Evolutionary conservation across 2,329 filamentous ascomycete genomes (phyloP), one percentile per base, ranked within the genome.

Genomic region (Trichophyton equinum): DNA sequence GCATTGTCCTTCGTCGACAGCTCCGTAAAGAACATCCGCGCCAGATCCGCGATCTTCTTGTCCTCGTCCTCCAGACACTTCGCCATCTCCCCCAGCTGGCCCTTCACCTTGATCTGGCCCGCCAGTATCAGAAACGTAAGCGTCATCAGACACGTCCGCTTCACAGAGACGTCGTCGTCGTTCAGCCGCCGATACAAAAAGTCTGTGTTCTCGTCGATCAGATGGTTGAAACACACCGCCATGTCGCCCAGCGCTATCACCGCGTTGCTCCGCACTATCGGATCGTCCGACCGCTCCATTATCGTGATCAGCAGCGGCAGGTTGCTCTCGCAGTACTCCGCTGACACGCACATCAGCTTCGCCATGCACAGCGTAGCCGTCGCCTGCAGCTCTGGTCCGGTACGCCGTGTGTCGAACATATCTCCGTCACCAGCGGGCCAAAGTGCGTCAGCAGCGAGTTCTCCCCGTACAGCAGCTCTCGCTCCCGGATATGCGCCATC

Each of bases 201-300:
- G 72, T 99, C 94, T 0, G 94, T 99, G 74, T 99, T 97, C 76
- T 99, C 95, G 70, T 99, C 95, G 67, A 99, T 96, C 57, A 99
- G 83, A 70, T 99, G 94, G 71, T 99, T 99, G 81, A 99, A 99
- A 81, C 91, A 96, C 22, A 99, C 94, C 0, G 95, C 95, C 94
- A 99, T 99, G 71, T 99, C 94, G 44, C 94, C 94, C 0, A 99
- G 84, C 0, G 94, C 92, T 67, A 99, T 95, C 18, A 99, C 95
- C 8, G 95, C 89, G 71, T 99, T 99, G 68, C 89, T 95, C 58
- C 94, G 86, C 44, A 95, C 92, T 18, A 91, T 95, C 1, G 95
- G 88, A 68, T 96, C 90, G 36, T 89, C 84, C 1, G 91, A 96
- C 33, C 91, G 86, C 76, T 99, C 94, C 79, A 99, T 91, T 68